phyloP scores from a whole-genome alignment of 2,329 filamentous ascomycete species.

The Madurella mycetomatis region DNA sequence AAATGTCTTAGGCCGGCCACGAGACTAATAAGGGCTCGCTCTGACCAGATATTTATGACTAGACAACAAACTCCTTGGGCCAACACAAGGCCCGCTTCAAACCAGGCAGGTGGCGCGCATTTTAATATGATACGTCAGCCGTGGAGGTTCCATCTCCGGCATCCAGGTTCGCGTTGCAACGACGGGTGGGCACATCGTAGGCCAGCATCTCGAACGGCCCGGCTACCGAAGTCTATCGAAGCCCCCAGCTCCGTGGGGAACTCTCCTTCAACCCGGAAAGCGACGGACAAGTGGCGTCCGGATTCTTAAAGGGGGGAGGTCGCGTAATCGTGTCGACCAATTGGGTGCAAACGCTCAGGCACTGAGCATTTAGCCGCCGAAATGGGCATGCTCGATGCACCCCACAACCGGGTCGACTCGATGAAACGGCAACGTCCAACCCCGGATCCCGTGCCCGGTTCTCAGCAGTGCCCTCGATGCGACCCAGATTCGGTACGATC shows the following conservation, averaged over 20 bases:
- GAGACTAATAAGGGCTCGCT: not conserved
- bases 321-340: constrained; percentile 1
- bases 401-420: constrained; percentile 5
- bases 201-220: constrained; percentile 5
- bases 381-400: not conserved
- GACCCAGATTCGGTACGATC: no score
- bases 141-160: not conserved
- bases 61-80: no score
- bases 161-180: not conserved
- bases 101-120: not conserved
- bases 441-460: not conserved
- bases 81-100: not conserved
- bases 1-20: no score
- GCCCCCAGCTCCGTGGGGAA: not conserved
- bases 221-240: constrained; percentile 1
- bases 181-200: not conserved
- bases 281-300: constrained; percentile 9
- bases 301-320: constrained; percentile 3
- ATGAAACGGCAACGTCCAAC: constrained; percentile 1
- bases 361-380: constrained; percentile 9
- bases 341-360: not conserved
- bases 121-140: not conserved
- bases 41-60: not conserved
- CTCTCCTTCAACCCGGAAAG: not conserved
- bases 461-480: not conserved